Conservation (phyloP, 176 grass and related monocot genomes). For the Saccharum spontaneum region DNA sequence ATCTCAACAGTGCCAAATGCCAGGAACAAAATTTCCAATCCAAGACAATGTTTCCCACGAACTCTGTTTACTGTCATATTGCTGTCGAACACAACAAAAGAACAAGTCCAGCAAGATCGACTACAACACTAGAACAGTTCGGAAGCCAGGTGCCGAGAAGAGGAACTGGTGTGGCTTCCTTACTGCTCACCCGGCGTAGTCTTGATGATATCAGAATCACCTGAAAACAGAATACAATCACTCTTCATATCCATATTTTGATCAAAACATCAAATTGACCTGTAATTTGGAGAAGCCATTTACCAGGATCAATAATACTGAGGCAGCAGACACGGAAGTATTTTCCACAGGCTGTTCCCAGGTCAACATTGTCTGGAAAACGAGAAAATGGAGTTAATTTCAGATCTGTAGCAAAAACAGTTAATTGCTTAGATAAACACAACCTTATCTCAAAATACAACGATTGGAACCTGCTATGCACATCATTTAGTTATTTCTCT, state of each 20-base stretch:
- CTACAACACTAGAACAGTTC: constrained; percentile 18
- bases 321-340: constrained; percentile 75
- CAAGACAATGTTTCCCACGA: background rate
- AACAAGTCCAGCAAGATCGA: constrained; percentile 25
- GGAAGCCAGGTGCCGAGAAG: background rate
- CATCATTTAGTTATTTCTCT: background rate
- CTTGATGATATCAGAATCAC: constrained; percentile 79
- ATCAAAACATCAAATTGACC: background rate
- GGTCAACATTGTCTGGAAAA: constrained; percentile 66
- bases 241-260: background rate
- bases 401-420: no score
- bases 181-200: constrained; percentile 58
- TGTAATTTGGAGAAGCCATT: background rate
- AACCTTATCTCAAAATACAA: no score
- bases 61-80: constrained; percentile 27
- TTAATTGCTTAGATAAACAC: no score
- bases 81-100: constrained; percentile 14
- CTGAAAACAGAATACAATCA: constrained; percentile 25
- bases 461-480: background rate
- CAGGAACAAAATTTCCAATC: constrained; percentile 30
- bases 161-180: background rate
- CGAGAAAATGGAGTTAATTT: background rate
- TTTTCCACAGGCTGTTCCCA: constrained; percentile 80
- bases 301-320: constrained; percentile 81
- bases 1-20: background rate